A percentile compares a stretch with the other conserved stretches of the same genome.
Conservation (phyloP, 495 filamentous ascomycete species). For the Xylaria telfairii region DNA sequence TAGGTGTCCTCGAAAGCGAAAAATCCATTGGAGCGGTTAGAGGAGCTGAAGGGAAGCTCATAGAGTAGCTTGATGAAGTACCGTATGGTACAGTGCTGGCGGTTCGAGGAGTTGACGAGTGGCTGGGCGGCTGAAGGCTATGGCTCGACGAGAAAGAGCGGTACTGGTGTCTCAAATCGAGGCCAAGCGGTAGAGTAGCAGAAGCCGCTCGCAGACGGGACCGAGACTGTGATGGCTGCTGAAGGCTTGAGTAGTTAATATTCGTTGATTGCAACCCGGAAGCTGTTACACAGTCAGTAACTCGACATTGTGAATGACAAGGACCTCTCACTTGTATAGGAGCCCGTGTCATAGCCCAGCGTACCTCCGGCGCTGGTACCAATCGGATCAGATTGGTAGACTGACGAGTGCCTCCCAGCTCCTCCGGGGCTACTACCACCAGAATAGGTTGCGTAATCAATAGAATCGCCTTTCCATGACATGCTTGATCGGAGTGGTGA, state of each 20-base stretch:
- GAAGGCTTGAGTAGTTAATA: slow-evolving; percentile 53
- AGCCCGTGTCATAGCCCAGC: slow-evolving; percentile 56
- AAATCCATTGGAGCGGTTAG: slow-evolving; percentile 61
- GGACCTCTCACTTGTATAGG: slow-evolving; percentile 57
- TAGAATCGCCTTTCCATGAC: slow-evolving; percentile 65
- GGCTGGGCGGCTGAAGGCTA: slow-evolving; percentile 46
- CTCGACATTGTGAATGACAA: background rate
- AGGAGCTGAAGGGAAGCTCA: slow-evolving; percentile 59
- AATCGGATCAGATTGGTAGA: slow-evolving; percentile 49
- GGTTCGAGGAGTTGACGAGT: slow-evolving; percentile 47
- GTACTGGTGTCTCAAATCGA: slow-evolving; percentile 57
- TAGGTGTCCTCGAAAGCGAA: slow-evolving; percentile 54
- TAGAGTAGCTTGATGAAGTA: slow-evolving; percentile 53
- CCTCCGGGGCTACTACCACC: slow-evolving; percentile 53
- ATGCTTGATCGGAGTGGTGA: slow-evolving; percentile 65
- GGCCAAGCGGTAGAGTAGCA: slow-evolving; percentile 52
- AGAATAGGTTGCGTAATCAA: slow-evolving; percentile 59
- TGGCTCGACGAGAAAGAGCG: slow-evolving; percentile 49
- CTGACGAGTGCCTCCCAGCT: slow-evolving; percentile 48
- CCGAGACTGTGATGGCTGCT: slow-evolving; percentile 48
- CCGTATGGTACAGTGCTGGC: slow-evolving; percentile 48
- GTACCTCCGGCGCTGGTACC: slow-evolving; percentile 44
- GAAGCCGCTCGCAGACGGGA: slow-evolving; percentile 56
- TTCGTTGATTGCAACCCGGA: slow-evolving; percentile 54
- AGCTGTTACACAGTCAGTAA: slow-evolving; percentile 39